Evolutionary conservation across 495 filamentous ascomycete genomes (phyloP), one percentile per base, ranked within the genome.

Genomic region (Hypoxylon rickii): DNA sequence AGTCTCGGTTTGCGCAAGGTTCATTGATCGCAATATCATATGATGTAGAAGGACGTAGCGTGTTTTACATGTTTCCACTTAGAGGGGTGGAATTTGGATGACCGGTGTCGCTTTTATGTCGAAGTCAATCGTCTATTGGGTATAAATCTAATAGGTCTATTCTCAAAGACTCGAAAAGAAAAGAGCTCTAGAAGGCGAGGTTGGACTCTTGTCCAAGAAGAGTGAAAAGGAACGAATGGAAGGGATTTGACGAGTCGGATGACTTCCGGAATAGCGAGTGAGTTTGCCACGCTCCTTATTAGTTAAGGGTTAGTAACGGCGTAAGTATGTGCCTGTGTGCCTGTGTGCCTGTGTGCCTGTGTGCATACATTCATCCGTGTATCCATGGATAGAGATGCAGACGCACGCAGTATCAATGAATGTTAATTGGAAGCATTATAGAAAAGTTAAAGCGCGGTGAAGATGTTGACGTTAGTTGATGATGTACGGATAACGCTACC

Each of bases 391-490:
- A n/a, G n/a, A n/a, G n/a, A n/a, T n/a, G n/a, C n/a, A n/a, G n/a
- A n/a, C n/a, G n/a, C n/a, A n/a, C n/a, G n/a, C n/a, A n/a, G n/a
- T n/a, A n/a, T n/a, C n/a, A n/a, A n/a, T n/a, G n/a, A n/a, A n/a
- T n/a, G n/a, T n/a, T n/a, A n/a, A n/a, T n/a, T n/a, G n/a, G n/a
- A n/a, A n/a, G n/a, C n/a, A n/a, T n/a, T n/a, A n/a, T n/a, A 29
- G 10, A 29, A 49, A 56, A 49, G 19, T 37, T 48, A 20, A 48
- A 26, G 39, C 53, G 31, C 44, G 37, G 34, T 51, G 39, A 16
- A 40, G n/a, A n/a, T n/a, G n/a, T n/a, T n/a, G n/a, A n/a, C n/a
- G n/a, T n/a, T n/a, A n/a, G n/a, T n/a, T n/a, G n/a, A n/a, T n/a
- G n/a, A n/a, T n/a, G n/a, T n/a, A n/a, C n/a, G n/a, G n/a, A n/a